Base-by-base conservation (phyloP, 148 eudicot genomes). In the Cornus florida region DNA sequence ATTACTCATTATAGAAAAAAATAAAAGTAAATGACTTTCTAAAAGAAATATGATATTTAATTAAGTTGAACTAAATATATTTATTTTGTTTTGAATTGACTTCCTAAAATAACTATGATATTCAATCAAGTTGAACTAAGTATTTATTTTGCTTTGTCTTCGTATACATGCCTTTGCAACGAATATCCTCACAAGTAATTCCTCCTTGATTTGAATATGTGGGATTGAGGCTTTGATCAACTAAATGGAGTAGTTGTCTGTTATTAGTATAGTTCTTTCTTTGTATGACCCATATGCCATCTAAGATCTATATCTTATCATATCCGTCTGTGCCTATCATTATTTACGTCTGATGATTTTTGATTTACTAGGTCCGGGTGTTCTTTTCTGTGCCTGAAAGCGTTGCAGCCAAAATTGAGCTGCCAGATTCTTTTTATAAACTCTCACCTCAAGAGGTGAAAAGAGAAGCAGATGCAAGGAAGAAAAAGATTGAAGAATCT, bases 371-470 rank as follows among this genome's bases (percentile, higher is more conserved):
- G 89, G 86, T 86, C 53, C 86, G 86, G 66, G 97, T 97, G 46
- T 94, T 94, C 91, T 97, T 92, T 82, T 91, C 97, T 32, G 97
- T 92, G 38, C 71, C 97, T 68, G 99, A 92, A 78, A 94, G 83
- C 72, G 85, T 82, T 43, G 99, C 98, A 50, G 97, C 98, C 6
- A 92, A 82, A 79, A 96, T 96, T 80, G 94, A 86, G 82, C 86
- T 96, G 76, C 99, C 98, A 0, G 97, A 96, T 39, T 92, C 99
- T 3, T 96, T 94, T 83, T 96, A 87, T 78, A 89, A 83, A 32
- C 97, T 90, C 33, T 86, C 99, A 0, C 69, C 80, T 72, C 93
- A 89, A 20, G 99, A 96, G 86, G 81, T 92, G 78, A 94, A 84
- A 87, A 86, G 92, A 82, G 99, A 96, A 82, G 93, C 98, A 3